Conservation (phyloP, 1,284 basidiomycete species). For the Trichosporon inkin region DNA sequence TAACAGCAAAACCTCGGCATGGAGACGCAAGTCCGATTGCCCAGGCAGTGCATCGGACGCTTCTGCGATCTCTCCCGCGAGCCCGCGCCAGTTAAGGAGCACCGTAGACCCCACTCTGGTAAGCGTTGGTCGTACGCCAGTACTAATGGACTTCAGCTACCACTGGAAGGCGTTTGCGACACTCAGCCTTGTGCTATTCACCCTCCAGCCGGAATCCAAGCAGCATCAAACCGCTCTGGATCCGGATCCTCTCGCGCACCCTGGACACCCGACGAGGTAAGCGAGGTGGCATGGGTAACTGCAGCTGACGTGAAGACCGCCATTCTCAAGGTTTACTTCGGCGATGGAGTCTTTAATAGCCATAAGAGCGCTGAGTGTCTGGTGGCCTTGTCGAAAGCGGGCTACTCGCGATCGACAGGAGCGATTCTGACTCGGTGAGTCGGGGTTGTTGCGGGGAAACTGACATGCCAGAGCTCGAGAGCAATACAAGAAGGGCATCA, state of each 20-base stretch:
- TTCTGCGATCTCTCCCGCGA: too few species aligned
- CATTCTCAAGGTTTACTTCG: not conserved
- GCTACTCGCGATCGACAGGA: not conserved
- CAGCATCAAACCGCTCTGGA: not conserved
- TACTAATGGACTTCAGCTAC: too few species aligned
- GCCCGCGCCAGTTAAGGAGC: too few species aligned
- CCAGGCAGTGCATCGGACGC: too few species aligned
- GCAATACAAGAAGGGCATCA: not conserved
- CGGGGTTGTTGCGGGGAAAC: too few species aligned
- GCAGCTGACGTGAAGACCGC: not conserved
- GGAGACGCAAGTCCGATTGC: too few species aligned
- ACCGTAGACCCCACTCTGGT: too few species aligned
- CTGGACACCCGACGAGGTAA: not conserved
- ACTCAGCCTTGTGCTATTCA: not conserved
- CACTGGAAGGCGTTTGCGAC: not conserved
- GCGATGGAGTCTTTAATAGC: not conserved
- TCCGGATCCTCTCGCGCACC: not conserved
- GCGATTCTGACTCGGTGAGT: slow-evolving; percentile 2
- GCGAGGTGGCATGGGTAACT: not conserved
- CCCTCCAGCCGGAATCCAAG: not conserved
- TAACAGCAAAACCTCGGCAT: too few species aligned
- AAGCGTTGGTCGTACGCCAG: too few species aligned
- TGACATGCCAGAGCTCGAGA: not conserved
- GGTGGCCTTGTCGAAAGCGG: not conserved
- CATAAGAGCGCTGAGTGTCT: not conserved